Base-by-base conservation (phyloP, 148 eudicot species). In the Camellia lanceoleosa region DNA sequence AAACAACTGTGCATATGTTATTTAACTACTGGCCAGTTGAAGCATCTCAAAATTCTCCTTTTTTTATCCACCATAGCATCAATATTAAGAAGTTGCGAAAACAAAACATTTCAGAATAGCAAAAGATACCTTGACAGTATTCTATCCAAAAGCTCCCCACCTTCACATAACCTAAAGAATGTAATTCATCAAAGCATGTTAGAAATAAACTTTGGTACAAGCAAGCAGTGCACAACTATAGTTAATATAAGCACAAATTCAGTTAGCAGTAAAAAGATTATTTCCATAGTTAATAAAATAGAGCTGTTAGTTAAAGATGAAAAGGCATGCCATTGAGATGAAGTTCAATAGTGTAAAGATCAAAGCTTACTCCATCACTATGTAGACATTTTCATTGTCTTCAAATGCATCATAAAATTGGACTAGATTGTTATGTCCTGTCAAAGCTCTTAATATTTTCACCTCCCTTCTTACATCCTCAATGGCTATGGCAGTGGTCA, bases 381-480 rank as follows among this genome's bases (percentile, higher is more conserved):
- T 89, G 85, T 92, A 96, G 79, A 96, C 97, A 56, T 91, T 93
- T 13, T 96, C 99, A 78, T 77, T 83, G 85, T 96, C 98, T 87
- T 96, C 99, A 79, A 83, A 96, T 60, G 97, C 92, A 71, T 96
- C 99, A 63, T 91, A 91, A 62, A 94, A 93, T 76, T 88, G 92
- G 60, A 94, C 87, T 65, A 94, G 87, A 83, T 92, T 92, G 83
- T 18, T 81, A 82, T 93, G 99, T 18, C 99, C 99, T 4, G 94
- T 84, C 68, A 96, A 78, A 74, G 97, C 97, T 86, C 90, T 86
- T 85, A 96, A 85, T 51, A 94, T 93, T 81, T 92, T 94, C 79
- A 96, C 99, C 86, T 96, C 99, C 83, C 94, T 86, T 78, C 98
- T 89, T 55, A 92, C 99, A 84, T 96, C 99, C 79, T 96, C 99